Evolutionary conservation across 352 stramenopile species (phyloP).

Genomic region (Pilasporangium apinafurcum): DNA sequence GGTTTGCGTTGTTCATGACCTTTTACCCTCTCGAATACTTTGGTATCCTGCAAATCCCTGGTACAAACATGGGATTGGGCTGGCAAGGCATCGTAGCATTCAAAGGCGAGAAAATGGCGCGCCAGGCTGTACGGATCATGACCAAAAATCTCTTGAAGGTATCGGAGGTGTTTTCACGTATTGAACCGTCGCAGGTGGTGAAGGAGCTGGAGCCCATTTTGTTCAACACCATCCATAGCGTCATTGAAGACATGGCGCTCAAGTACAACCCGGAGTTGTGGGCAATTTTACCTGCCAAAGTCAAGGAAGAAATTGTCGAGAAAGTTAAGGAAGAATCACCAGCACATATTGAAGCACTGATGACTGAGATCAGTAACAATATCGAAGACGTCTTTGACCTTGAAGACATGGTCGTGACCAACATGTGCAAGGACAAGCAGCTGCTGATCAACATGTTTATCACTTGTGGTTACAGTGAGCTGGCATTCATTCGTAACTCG

Average conservation of each 20-base stretch:
- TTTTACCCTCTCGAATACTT: conserved; percentile 96
- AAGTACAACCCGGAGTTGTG: conserved; percentile 87
- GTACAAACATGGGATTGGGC: conserved; percentile 89
- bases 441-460: conserved; percentile 95
- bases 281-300: conserved; percentile 62
- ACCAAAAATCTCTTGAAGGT: conserved; percentile 91
- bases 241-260: conserved; percentile 85
- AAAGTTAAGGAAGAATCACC: conserved; percentile 92
- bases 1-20: conserved; percentile 96
- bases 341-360: conserved; percentile 89
- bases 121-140: conserved; percentile 89
- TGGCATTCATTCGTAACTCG: conserved; percentile 90
- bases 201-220: conserved; percentile 90
- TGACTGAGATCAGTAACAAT: conserved; percentile 93
- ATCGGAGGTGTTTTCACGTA: conserved; percentile 89
- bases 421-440: conserved; percentile 94
- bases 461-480: conserved; percentile 87
- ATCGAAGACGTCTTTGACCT: conserved; percentile 95
- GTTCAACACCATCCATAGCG: conserved; percentile 84
- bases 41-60: conserved; percentile 83
- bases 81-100: conserved; percentile 98
- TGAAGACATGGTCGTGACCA: conserved; percentile 92
- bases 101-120: conserved; percentile 97
- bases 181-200: conserved; percentile 89
- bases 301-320: conserved; percentile 91